Percentiles rank a stretch among this genome's conserved stretches.
Conservation (phyloP, 192 early-diverging fungal genomes). For the Allomyces arbusculus region DNA sequence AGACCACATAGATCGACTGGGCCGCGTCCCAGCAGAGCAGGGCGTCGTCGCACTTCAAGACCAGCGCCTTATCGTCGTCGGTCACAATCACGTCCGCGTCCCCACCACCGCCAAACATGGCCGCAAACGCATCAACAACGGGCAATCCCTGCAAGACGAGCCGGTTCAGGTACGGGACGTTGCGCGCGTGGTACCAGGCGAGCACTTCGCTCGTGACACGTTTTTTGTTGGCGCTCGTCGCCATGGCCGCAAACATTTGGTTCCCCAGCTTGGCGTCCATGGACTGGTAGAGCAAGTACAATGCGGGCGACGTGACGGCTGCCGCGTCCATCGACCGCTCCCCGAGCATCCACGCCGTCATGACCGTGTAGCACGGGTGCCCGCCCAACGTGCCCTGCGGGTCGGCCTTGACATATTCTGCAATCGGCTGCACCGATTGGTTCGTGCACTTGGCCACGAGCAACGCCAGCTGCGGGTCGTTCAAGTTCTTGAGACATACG, state of each 20-base stretch:
- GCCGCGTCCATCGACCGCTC: not conserved
- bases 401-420: too few relatives aligned
- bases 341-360: not conserved
- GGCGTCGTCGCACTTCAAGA: too few relatives aligned
- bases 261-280: not conserved
- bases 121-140: not conserved
- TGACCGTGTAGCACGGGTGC: not conserved
- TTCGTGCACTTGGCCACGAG: not conserved
- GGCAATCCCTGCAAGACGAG: not conserved
- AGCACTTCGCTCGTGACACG: not conserved
- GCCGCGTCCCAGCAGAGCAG: too few relatives aligned
- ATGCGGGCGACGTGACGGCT: not conserved
- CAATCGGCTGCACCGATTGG: not conserved
- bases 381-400: too few relatives aligned
- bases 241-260: not conserved
- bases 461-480: conserved; percentile 71
- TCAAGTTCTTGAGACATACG: conserved; percentile 76
- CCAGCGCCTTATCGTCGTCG: too few relatives aligned
- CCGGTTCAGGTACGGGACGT: not conserved
- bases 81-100: too few relatives aligned
- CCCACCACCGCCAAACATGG: not conserved
- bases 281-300: not conserved
- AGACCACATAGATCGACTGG: too few relatives aligned
- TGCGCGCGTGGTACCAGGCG: not conserved
- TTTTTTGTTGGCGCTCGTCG: not conserved